These are phyloP conservation scores for Punctularia strigosozonata DNA, from an alignment of 768 basidiomycete genomes.

Conservation along the genomic window DNA sequence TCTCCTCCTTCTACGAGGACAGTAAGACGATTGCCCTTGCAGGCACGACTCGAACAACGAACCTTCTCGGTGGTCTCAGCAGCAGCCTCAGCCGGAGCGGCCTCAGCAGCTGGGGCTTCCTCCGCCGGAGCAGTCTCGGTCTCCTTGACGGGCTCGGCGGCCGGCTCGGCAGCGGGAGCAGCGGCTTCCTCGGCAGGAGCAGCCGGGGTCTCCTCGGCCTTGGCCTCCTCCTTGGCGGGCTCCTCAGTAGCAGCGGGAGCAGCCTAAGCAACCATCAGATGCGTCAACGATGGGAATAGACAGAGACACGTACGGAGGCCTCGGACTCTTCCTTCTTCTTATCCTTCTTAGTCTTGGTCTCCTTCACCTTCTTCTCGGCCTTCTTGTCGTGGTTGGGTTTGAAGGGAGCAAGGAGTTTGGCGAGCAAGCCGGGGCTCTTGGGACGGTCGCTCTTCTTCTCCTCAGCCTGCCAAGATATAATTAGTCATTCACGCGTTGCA, in stretches of 20 bases:
- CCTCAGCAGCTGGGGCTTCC: constrained; percentile 19
- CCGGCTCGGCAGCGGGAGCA: constrained; percentile 17
- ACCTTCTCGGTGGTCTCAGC: constrained; percentile 38
- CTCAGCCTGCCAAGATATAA: constrained; percentile 24
- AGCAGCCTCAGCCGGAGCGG: constrained; percentile 18
- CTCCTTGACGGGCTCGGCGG: constrained; percentile 62
- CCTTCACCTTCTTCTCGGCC: constrained; percentile 52
- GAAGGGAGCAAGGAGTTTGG: constrained; percentile 73
- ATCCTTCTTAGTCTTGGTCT: constrained; percentile 70
- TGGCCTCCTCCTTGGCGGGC: constrained; percentile 22
- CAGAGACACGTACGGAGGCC: too few relatives aligned
- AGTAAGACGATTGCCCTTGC: background rate
- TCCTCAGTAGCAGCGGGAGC: constrained; percentile 27
- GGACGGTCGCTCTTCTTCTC: constrained; percentile 72
- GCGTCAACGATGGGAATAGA: background rate
- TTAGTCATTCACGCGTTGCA: constrained; percentile 1
- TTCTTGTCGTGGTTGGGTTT: constrained; percentile 37
- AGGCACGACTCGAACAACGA: background rate
- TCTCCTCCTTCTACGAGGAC: constrained; percentile 26
- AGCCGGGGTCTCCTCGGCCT: constrained; percentile 22
- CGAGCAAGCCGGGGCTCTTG: constrained; percentile 67
- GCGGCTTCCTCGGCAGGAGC: constrained; percentile 32
- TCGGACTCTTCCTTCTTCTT: constrained; percentile 69
- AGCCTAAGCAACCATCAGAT: constrained; percentile 4
- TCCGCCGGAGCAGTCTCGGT: constrained; percentile 39